phyloP scores from a whole-genome alignment of 2,329 filamentous ascomycete species.

The Cercospora sojina region DNA sequence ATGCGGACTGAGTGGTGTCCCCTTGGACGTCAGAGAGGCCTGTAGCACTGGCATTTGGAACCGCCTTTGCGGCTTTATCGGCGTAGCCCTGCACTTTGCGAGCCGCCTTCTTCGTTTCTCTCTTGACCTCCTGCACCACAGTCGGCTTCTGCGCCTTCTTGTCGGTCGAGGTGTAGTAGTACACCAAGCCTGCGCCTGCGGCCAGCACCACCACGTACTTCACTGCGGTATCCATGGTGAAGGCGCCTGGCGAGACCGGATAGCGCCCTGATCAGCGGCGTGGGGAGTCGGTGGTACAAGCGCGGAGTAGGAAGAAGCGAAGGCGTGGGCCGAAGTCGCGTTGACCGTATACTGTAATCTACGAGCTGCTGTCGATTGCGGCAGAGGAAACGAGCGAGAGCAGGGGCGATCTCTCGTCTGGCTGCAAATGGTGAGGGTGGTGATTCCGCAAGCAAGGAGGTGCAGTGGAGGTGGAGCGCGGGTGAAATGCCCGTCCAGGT shows the following conservation, averaged over 20 bases:
- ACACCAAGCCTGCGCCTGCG: constrained; percentile 6
- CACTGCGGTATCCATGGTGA: constrained; percentile 11
- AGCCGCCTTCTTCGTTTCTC: constrained; percentile 14
- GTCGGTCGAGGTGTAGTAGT: constrained; percentile 18
- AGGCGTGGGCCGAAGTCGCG: neutral
- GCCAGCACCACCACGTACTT: constrained; percentile 12
- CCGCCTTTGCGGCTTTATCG: constrained; percentile 12
- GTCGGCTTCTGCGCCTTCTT: constrained; percentile 16
- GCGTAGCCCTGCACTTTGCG: constrained; percentile 13
- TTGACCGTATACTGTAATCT: neutral
- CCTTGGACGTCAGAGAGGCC: neutral
- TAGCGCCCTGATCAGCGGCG: neutral
- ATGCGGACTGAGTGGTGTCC: constrained; percentile 11
- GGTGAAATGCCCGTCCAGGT: neutral
- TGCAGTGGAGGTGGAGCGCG: neutral
- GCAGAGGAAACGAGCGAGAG: neutral
- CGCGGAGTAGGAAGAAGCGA: neutral
- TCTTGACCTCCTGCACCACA: constrained; percentile 11
- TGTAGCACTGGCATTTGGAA: neutral
- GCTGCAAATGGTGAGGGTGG: neutral
- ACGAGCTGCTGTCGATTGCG: neutral
- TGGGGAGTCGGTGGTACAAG: neutral
- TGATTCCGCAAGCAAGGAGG: neutral
- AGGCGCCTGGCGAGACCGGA: neutral
- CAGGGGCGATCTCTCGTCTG: neutral